Conservation (phyloP, 2,329 filamentous ascomycete species). For the Penicillium sp. region DNA sequence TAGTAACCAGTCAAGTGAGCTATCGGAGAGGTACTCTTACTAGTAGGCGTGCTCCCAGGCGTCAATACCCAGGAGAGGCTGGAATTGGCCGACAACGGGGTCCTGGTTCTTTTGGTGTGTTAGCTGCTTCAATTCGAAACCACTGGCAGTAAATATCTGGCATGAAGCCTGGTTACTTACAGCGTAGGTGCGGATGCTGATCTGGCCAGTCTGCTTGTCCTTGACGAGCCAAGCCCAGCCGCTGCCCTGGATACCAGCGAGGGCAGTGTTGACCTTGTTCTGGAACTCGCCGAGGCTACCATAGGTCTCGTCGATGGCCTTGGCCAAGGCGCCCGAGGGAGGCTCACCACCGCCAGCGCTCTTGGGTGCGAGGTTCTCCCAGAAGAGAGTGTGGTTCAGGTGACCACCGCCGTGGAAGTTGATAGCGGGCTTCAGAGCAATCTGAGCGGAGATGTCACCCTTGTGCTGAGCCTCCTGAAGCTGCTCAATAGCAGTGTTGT, state of each 20-base stretch:
- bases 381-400: conserved; percentile 68
- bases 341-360: conserved; percentile 66
- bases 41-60: conserved; percentile 98
- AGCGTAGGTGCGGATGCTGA: conserved; percentile 67
- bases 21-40: conserved; percentile 42
- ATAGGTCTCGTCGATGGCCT: conserved; percentile 63
- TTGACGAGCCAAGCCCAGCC: conserved; percentile 69
- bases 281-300: conserved; percentile 64
- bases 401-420: conserved; percentile 69
- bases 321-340: conserved; percentile 60
- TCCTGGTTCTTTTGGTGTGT: conserved; percentile 70
- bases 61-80: conserved; percentile 85
- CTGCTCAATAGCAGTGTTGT: conserved; percentile 79
- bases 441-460: conserved; percentile 60
- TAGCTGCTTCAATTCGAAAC: conserved; percentile 6
- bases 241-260: conserved; percentile 68
- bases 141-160: neutral
- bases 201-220: conserved; percentile 62
- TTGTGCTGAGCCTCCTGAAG: conserved; percentile 62
- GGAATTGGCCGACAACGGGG: conserved; percentile 80
- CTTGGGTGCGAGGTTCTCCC: conserved; percentile 69
- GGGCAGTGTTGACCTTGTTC: conserved; percentile 66
- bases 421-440: conserved; percentile 63
- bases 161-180: conserved; percentile 44
- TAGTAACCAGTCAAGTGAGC: conserved; percentile 16